phyloP scores from a whole-genome alignment of 805 yeast genomes.

The Cyberlindnera meyerae region DNA sequence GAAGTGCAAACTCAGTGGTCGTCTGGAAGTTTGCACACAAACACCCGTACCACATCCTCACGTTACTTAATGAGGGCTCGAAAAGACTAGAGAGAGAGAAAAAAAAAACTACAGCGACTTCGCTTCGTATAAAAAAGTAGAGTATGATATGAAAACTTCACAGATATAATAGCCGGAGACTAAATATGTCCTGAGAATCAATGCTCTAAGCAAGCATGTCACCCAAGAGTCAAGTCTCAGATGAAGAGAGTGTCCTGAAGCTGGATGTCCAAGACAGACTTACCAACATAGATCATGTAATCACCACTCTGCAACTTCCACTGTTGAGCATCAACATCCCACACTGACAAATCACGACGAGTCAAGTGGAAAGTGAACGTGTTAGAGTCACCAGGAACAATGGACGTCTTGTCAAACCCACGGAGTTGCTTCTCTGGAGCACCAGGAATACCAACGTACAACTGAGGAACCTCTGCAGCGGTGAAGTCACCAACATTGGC shows the following conservation, averaged over 20 bases:
- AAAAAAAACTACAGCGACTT: too few species aligned
- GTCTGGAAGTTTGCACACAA: too few species aligned
- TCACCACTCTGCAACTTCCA: constrained; percentile 7
- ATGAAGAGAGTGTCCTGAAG: constrained; percentile 3
- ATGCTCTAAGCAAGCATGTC: too few species aligned
- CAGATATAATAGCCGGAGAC: too few species aligned
- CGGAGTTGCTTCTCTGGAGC: constrained; percentile 3
- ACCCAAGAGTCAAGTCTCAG: not conserved
- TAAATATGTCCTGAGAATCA: too few species aligned
- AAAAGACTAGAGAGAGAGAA: too few species aligned
- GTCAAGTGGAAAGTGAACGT: constrained; percentile 1
- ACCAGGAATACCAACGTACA: constrained; percentile 4
- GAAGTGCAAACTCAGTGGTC: too few species aligned
- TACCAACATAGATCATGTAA: constrained; percentile 43
- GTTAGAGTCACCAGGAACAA: constrained; percentile 3
- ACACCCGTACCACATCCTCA: too few species aligned
- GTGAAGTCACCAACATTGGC: constrained; percentile 1
- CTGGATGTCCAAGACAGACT: constrained; percentile 8
- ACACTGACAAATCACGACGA: constrained; percentile 4
- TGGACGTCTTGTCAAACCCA: constrained; percentile 1
- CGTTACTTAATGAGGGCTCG: too few species aligned
- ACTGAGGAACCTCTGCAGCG: constrained; percentile 20
- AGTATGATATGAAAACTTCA: too few species aligned
- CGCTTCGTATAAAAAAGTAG: too few species aligned
- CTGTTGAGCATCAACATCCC: constrained; percentile 5